Base-by-base conservation (phyloP, 2,329 filamentous ascomycete species). In the Madurella mycetomatis region DNA sequence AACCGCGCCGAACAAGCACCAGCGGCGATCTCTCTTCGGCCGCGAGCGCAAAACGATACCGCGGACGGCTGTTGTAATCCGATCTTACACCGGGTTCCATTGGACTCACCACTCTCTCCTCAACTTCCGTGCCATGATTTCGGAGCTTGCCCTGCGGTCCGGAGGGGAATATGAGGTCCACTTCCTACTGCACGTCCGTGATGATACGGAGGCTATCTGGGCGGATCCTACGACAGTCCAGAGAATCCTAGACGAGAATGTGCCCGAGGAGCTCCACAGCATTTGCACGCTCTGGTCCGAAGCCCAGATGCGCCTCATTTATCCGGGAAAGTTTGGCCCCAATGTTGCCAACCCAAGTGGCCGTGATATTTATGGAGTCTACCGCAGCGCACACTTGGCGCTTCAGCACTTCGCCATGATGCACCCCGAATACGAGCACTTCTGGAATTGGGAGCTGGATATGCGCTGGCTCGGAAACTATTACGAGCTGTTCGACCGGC, bases 241-340 rank as follows among this genome's bases (percentile, higher is more conserved):
- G 62, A 77, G 80, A 15, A 81, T 92, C 64, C 75, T 95, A 66
- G 79, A 83, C 66, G 73, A 82, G 47, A 80, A 81, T 54, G 81
- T 92, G 1, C 88, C 88, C 0, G 67, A 74, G 18, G 88, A 92
- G 67, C 95, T 95, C 70, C 87, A 86, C 66, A 83, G 85, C 56
- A 82, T 95, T 69, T 88, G 86, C 43, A 90, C 87, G 0, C 75
- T 95, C 5, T 95, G 90, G 90, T 91, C 88, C 2, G 89, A 94
- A 69, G 79, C 83, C 49, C 88, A 92, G 70, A 92, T 95, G 88
- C 78, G 80, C 53, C 77, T 92, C 53, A 84, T 90, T 69, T 95
- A 95, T 65, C 70, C 80, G 56, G 82, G 82, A 1, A 80, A 83
- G 41, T 86, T 91, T n/a, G 85, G 87, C 62, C 82, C 85, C 43